A percentile compares a stretch with the other conserved stretches of the same genome.
These are phyloP conservation scores for Bauhinia variegata DNA, from an alignment of 306 rosid species.

Conservation along the genomic window DNA sequence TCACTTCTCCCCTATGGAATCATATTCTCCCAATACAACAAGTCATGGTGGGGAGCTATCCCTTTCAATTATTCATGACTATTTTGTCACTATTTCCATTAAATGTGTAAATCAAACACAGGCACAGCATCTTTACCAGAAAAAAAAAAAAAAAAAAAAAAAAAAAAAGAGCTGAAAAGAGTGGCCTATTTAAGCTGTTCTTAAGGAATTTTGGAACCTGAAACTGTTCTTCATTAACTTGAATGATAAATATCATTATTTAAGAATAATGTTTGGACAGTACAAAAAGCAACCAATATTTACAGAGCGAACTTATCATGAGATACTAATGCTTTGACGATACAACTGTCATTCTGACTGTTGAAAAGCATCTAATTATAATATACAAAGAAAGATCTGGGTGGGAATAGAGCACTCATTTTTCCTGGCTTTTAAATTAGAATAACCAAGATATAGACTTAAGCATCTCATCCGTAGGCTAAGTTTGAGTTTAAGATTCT, in stretches of 20 bases:
- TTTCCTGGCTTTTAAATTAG: slow-evolving; percentile 30
- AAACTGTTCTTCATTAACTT: neutral
- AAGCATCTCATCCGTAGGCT: slow-evolving; percentile 7
- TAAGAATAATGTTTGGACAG: neutral
- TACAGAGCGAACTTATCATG: neutral
- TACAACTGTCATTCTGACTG: neutral
- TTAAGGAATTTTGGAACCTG: neutral
- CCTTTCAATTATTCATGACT: neutral
- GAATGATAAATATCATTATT: neutral
- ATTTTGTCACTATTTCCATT: neutral
- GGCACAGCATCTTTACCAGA: neutral
- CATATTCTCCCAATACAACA: slow-evolving; percentile 16
- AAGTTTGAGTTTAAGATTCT: slow-evolving; percentile 13
- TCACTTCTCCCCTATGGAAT: slow-evolving; percentile 9
- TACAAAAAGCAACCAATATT: slow-evolving; percentile 8
- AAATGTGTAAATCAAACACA: neutral
- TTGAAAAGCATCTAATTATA: slow-evolving; percentile 24
- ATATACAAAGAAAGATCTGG: slow-evolving; percentile 23
- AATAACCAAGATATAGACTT: slow-evolving; percentile 25
- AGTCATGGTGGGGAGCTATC: neutral
- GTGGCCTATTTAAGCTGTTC: neutral
- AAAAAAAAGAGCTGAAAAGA: neutral
- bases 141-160: too few relatives aligned
- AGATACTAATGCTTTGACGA: slow-evolving; percentile 16
- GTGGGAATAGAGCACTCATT: slow-evolving; percentile 41